These are phyloP conservation scores for Suhomyces kilbournensis DNA, from an alignment of 805 yeast genomes.

Conservation along the genomic window DNA sequence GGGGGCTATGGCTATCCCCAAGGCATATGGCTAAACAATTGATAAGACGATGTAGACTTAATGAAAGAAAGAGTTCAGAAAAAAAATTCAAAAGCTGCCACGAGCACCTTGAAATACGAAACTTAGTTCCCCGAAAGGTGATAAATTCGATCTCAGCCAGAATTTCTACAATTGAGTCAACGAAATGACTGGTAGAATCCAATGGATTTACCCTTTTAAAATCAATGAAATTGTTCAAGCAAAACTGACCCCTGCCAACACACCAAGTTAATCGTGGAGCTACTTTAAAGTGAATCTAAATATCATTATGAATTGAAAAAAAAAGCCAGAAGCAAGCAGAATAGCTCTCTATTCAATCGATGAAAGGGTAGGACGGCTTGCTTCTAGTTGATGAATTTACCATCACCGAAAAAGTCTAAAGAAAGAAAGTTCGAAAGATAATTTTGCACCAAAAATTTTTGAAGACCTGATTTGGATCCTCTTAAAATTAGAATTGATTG, in stretches of 20 bases:
- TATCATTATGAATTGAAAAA: neutral
- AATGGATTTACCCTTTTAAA: neutral
- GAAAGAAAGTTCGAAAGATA: neutral
- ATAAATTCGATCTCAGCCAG: too few relatives aligned
- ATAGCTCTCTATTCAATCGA: neutral
- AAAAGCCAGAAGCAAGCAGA: neutral
- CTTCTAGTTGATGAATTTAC: neutral
- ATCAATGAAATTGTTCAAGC: neutral
- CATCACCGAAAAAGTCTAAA: neutral
- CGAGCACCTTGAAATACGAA: too few relatives aligned
- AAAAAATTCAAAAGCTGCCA: too few relatives aligned
- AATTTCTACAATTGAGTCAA: too few relatives aligned
- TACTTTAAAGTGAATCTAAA: neutral
- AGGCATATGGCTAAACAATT: neutral
- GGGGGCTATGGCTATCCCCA: neutral
- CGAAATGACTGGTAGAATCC: conserved; percentile 16
- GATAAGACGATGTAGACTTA: too few relatives aligned
- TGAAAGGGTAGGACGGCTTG: neutral
- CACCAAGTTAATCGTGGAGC: neutral
- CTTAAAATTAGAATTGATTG: neutral
- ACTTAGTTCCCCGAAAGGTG: too few relatives aligned
- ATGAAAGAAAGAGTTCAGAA: too few relatives aligned
- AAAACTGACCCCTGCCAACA: neutral
- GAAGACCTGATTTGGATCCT: neutral
- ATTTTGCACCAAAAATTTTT: neutral